Evolutionary conservation across 805 yeast species (phyloP), one percentile per base, ranked within the genome.

Genomic region (Sugiyamaella valdiviana): DNA sequence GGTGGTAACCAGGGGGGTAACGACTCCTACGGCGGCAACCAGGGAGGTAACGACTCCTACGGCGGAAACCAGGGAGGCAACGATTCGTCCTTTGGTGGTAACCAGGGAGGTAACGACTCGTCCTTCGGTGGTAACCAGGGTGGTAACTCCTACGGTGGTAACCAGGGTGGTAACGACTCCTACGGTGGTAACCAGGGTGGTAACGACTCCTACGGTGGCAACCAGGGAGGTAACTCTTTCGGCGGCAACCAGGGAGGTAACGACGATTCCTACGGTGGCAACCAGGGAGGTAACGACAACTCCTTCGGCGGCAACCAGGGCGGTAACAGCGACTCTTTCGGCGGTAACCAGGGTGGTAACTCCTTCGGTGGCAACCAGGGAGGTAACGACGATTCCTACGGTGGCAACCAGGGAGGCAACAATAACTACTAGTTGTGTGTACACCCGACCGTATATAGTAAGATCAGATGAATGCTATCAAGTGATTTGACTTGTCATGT

Each of bases 31-130:
- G 60, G n/a, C n/a, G n/a, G 60, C 45, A 48, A 54, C 20, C 45
- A 47, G 39, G 44, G 47, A 9, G 52, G 51, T 38, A 39, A 46
- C 36, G 23, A 41, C 39, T 48, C 54, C 20, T 50, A 39, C 45
- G 56, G 60, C 45, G 56, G 60, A n/a, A 45, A 44, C 24, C 26
- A 23, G 26, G 46, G 45, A 21, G 60, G 57, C 49, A 62, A 62
- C 49, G 48, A 54, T 39, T 59, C 54, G 52, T 55, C 59, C 22
- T 63, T 61, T 45, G 61, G 55, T 43, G 58, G 57, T 21, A 60
- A 63, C 20, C 48, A 53, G 49, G 61, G 57, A 37, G 61, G 51
- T 39, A 54, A 53, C 48, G 49, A 58, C 42, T 58, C 62, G 50
- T 58, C 61, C 29, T 57, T 48, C 49, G 62, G 66, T 2, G 32